Evolutionary conservation across 306 rosid genomes (phyloP).

Genomic region (Ormosia emarginata): DNA sequence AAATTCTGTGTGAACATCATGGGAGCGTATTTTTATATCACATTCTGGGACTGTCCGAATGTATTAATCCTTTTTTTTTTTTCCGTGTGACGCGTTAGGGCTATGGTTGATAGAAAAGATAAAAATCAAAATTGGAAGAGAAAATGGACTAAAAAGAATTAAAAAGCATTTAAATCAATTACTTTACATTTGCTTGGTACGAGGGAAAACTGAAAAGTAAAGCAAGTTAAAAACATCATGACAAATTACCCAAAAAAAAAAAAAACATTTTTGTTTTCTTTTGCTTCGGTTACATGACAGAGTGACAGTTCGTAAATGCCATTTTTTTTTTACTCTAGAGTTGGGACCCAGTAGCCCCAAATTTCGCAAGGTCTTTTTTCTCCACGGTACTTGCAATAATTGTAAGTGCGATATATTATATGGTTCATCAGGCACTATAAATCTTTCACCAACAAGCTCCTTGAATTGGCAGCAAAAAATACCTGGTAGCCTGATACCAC

Average conservation of each 20-base stretch:
- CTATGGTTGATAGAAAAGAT: not conserved
- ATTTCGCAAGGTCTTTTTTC: not conserved
- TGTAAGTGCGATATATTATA: not conserved
- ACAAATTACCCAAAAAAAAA: too few relatives aligned
- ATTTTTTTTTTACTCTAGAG: not conserved
- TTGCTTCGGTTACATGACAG: not conserved
- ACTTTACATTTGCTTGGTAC: not conserved
- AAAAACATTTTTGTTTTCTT: not conserved
- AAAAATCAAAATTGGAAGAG: not conserved
- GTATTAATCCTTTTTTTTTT: too few relatives aligned
- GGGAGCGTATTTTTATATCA: too few relatives aligned
- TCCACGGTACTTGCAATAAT: not conserved
- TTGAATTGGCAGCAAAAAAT: slow-evolving; percentile 25
- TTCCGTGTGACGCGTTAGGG: not conserved
- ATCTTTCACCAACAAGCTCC: not conserved
- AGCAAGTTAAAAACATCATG: not conserved
- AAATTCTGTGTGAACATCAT: not conserved
- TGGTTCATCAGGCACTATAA: slow-evolving; percentile 36
- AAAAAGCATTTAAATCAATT: not conserved
- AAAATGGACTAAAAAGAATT: not conserved
- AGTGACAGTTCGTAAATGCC: not conserved
- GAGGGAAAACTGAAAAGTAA: not conserved
- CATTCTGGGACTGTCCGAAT: too few relatives aligned
- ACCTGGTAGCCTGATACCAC: not conserved
- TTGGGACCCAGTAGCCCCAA: not conserved